Percentiles rank a stretch among this genome's conserved stretches.
Conservation (phyloP, 1,284 basidiomycete genomes). For the Tylopilus sp. region DNA sequence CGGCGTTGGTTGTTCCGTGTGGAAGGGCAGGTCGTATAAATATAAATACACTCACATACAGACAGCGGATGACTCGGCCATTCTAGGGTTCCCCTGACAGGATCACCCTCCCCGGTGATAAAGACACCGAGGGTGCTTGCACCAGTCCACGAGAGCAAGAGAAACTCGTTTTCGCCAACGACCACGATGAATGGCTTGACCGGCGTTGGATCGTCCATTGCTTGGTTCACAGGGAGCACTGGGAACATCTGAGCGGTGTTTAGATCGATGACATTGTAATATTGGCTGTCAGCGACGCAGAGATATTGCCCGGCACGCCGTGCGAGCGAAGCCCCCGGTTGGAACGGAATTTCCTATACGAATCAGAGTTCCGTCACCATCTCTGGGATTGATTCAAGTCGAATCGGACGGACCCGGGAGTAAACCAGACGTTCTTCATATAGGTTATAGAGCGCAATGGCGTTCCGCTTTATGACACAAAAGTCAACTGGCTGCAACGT, state of each 20-base stretch:
- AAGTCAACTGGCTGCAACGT: slow-evolving; percentile 66
- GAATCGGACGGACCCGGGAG: slow-evolving; percentile 27
- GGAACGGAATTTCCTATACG: slow-evolving; percentile 77
- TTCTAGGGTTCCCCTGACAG: slow-evolving; percentile 83
- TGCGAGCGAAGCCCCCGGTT: slow-evolving; percentile 58
- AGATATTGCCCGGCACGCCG: slow-evolving; percentile 65
- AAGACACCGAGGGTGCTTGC: slow-evolving; percentile 79
- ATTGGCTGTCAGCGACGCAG: slow-evolving; percentile 71
- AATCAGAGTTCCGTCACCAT: slow-evolving; percentile 53
- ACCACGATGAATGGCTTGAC: slow-evolving; percentile 75
- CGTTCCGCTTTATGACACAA: slow-evolving; percentile 71
- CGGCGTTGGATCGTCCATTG: slow-evolving; percentile 39
- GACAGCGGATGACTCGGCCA: slow-evolving; percentile 79
- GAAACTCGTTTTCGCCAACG: slow-evolving; percentile 75
- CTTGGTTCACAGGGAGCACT: slow-evolving; percentile 77
- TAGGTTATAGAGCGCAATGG: slow-evolving; percentile 63
- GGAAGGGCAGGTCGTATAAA: neutral
- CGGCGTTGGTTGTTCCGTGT: neutral
- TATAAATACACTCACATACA: slow-evolving; percentile 59
- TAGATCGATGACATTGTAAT: slow-evolving; percentile 79
- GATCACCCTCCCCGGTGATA: slow-evolving; percentile 80
- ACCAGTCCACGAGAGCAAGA: slow-evolving; percentile 77
- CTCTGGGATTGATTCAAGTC: slow-evolving; percentile 24
- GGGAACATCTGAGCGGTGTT: slow-evolving; percentile 64
- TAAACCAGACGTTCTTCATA: slow-evolving; percentile 32